A percentile compares a stretch with the other conserved stretches of the same genome.
Evolutionary conservation across 176 grass and related monocot genomes (phyloP).

Genomic region (bread wheat (Triticum aestivum)): IWGSC_CS_RefSeq_v2.1 NC_057805.1:373601925-373602424

Average conservation of each 20-base stretch:
- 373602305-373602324: constrained; percentile 71
- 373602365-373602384: constrained; percentile 60
- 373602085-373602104: constrained; percentile 15
- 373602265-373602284: constrained; percentile 31
- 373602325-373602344: constrained; percentile 70
- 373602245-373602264: constrained; percentile 65
- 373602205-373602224: constrained; percentile 67
- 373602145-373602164: constrained; percentile 21
- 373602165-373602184: constrained; percentile 62
- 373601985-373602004: constrained; percentile 46
- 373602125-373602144: constrained; percentile 20
- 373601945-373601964: constrained; percentile 64
- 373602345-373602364: constrained; percentile 88
- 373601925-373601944: neutral
- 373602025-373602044: neutral
- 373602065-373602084: neutral
- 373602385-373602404: constrained; percentile 64
- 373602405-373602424: constrained; percentile 55
- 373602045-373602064: constrained; percentile 6
- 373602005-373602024: constrained; percentile 37
- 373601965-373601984: constrained; percentile 45
- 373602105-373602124: neutral
- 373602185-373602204: constrained; percentile 49
- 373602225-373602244: constrained; percentile 84
- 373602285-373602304: constrained; percentile 60